Conservation (phyloP, 129 eudicot species). For the Tagetes erecta region DNA sequence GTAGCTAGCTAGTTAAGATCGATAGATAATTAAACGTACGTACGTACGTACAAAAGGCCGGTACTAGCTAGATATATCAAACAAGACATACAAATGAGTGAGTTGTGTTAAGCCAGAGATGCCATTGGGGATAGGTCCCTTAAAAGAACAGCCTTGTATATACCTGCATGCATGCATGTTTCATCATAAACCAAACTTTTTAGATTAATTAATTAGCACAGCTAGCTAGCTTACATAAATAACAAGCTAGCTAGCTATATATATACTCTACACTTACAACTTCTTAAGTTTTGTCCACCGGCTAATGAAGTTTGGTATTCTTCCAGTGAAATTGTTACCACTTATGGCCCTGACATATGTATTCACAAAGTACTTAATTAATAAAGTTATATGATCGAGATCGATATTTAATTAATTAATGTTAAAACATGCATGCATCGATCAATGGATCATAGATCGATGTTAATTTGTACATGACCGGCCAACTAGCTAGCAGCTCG, state of each 20-base stretch:
- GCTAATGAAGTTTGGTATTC: constrained; percentile 64
- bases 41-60: too few species aligned
- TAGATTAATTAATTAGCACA: background rate
- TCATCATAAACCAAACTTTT: constrained; percentile 5
- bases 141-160: constrained; percentile 75
- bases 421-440: too few species aligned
- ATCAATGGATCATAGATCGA: too few species aligned
- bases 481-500: too few species aligned
- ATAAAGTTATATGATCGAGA: too few species aligned
- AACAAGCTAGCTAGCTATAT: too few species aligned
- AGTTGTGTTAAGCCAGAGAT: constrained; percentile 61
- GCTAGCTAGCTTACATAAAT: too few species aligned
- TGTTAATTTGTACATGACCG: too few species aligned
- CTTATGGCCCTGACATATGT: constrained; percentile 57
- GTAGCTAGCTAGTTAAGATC: too few species aligned
- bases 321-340: constrained; percentile 74
- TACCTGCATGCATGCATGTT: constrained; percentile 45
- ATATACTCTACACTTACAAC: constrained; percentile 47
- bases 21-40: too few species aligned
- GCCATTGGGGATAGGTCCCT: constrained; percentile 77
- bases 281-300: constrained; percentile 65
- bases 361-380: background rate
- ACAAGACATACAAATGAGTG: constrained; percentile 52
- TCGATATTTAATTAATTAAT: too few species aligned
- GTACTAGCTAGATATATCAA: too few species aligned